Conservation (phyloP, 1,139 yeast species). For the Blastobotrys indianensis region DNA sequence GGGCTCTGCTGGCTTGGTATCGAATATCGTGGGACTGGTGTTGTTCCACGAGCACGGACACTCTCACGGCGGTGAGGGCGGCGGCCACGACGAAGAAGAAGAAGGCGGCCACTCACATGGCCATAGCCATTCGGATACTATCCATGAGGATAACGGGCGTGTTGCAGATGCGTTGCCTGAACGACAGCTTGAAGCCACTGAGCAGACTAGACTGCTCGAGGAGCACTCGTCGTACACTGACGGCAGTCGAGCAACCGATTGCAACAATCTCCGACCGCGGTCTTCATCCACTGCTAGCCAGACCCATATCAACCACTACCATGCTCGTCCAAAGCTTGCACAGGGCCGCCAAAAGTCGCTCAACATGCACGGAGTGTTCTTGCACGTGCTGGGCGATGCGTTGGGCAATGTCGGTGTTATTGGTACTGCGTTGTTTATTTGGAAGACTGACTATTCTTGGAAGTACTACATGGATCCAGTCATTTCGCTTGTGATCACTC, state of each 20-base stretch:
- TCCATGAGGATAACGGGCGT: not conserved
- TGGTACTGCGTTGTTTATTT: constrained; percentile 78
- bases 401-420: constrained; percentile 94
- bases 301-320: constrained; percentile 35
- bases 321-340: constrained; percentile 31
- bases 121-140: constrained; percentile 1
- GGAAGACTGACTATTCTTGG: constrained; percentile 92
- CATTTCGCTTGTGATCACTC: constrained; percentile 77
- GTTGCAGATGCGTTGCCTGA: constrained; percentile 20
- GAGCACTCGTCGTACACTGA: not conserved
- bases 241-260: not conserved
- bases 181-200: not conserved
- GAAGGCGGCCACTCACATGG: constrained; percentile 9
- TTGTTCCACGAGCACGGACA: constrained; percentile 92
- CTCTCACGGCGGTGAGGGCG: constrained; percentile 38
- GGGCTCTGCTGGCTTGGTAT: constrained; percentile 74
- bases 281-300: constrained; percentile 16
- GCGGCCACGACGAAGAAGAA: constrained; percentile 7
- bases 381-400: constrained; percentile 95
- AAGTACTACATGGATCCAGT: constrained; percentile 79
- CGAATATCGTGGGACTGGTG: constrained; percentile 77
- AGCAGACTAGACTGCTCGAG: not conserved
- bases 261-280: constrained; percentile 10
- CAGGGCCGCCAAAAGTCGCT: constrained; percentile 44
- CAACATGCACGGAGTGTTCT: constrained; percentile 95